These are phyloP conservation scores for Arabidopsis hybrid DNA, from an alignment of 441 rosid genomes.

Conservation along the genomic window DNA sequence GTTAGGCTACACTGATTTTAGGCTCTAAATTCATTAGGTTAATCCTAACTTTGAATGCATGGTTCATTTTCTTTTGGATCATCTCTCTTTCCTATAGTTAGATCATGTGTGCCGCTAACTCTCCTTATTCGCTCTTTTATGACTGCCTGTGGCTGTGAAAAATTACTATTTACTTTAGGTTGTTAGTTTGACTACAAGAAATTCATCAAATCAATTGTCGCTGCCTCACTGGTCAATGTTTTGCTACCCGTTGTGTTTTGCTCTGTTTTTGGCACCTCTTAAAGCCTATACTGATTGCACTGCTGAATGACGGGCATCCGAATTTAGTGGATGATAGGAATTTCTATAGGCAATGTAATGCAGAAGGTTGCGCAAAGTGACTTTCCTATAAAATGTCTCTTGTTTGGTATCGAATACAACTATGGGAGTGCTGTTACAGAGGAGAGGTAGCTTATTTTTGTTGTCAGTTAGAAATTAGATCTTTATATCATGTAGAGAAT, in stretches of 20 bases:
- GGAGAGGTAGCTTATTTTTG: conserved; percentile 8
- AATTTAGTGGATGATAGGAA: background rate
- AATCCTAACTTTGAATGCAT: conserved; percentile 8
- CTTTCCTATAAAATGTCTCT: too few relatives aligned
- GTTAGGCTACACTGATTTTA: conserved; percentile 2
- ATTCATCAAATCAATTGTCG: background rate
- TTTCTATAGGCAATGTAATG: background rate
- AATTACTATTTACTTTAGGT: background rate
- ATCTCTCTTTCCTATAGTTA: background rate
- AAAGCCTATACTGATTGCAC: background rate
- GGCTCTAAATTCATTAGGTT: conserved; percentile 11
- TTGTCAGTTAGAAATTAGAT: conserved; percentile 19
- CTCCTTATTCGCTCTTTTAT: conserved; percentile 1
- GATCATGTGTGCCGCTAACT: background rate
- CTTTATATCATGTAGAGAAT: too few relatives aligned
- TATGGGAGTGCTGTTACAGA: conserved; percentile 2
- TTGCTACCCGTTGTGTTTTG: background rate
- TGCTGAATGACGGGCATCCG: conserved; percentile 3
- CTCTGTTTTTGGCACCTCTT: conserved; percentile 20
- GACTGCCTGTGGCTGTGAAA: background rate
- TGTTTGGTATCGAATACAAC: background rate
- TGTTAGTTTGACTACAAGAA: conserved; percentile 17
- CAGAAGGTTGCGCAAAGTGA: background rate
- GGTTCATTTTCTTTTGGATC: background rate
- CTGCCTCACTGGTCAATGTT: conserved; percentile 1